Conservation (phyloP, 2,329 filamentous ascomycete genomes). For the Neoascochyta sp. region DNA sequence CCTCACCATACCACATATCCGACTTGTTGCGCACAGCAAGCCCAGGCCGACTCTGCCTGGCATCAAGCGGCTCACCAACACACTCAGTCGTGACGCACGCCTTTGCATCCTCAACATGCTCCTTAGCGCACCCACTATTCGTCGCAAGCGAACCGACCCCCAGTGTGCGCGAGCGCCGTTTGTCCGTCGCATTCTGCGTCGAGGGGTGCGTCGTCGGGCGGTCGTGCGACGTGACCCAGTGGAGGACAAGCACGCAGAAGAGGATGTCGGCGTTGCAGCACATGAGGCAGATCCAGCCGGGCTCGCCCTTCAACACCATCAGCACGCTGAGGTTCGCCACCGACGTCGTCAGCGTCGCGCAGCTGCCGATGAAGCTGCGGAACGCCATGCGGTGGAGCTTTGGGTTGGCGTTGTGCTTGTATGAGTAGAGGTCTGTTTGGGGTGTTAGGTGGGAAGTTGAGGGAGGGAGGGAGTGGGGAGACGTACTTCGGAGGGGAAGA, state of each 20-base stretch:
- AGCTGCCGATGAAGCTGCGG: constrained; percentile 58
- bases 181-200: too few relatives aligned
- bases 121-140: too few relatives aligned
- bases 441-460: background rate
- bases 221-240: constrained; percentile 52
- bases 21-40: too few relatives aligned
- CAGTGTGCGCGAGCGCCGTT: too few relatives aligned
- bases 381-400: constrained; percentile 52
- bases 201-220: constrained; percentile 1
- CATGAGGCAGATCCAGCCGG: constrained; percentile 63
- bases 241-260: constrained; percentile 59
- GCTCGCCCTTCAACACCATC: constrained; percentile 58
- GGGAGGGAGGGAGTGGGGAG: too few relatives aligned
- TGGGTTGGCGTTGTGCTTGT: constrained; percentile 46
- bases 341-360: constrained; percentile 56
- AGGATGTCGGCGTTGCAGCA: constrained; percentile 63
- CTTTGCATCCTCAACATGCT: too few relatives aligned
- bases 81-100: too few relatives aligned
- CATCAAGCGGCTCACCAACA: too few relatives aligned
- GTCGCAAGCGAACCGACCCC: too few relatives aligned
- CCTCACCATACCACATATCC: too few relatives aligned
- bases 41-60: too few relatives aligned
- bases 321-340: constrained; percentile 59
- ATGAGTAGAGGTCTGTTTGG: constrained; percentile 52
- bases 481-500: constrained; percentile 55